Base-by-base conservation (phyloP, 495 filamentous ascomycete species). In the Chaetomidium leptoderma region DNA sequence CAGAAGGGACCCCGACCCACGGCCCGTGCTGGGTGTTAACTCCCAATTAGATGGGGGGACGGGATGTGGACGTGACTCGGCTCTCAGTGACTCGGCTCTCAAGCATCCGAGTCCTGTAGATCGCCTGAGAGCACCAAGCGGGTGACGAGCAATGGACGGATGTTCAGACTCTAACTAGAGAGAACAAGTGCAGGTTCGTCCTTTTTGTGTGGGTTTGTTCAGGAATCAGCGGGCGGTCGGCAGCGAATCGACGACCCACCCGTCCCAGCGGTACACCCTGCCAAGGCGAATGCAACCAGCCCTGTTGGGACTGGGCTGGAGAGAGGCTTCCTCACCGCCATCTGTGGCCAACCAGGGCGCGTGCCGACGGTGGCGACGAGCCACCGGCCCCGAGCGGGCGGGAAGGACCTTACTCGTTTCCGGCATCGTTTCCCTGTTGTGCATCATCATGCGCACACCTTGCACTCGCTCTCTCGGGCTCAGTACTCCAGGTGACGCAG, bases 261-360 rank as follows among this genome's bases (percentile, higher is more conserved):
- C 53, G 14, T 6, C 4, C 39, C 30, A 10, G 8, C 53, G 53
- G 43, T 8, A 48, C 33, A 3, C 4, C 44, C 16, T 43, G 46
- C 45, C 55, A 50, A 50, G 55, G 16, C 24, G 27, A 27, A 57
- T 57, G 55, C 55, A 57, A 50, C 55, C 55, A 57, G 55, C 42
- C n/a, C 45, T 33, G 54, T 24, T 49, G 54, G 54, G 54, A 30
- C 54, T 7, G 19, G n/a, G n/a, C n/a, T n/a, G n/a, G n/a, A n/a
- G 30, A 46, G 42, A 8, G 7, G 6, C 6, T 32, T 23, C 10
- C 24, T 58, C 55, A 58, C 55, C 55, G 46, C 55, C 36, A 50
- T 51, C 45, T 49, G 46, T 19, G 43, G 43, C 53, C 39, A 46
- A 55, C 42, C 42, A 48, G 32, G 52, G 30, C 13, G 29, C 49